A percentile compares a stretch with the other conserved stretches of the same genome.
These are phyloP conservation scores for Fusarium coicis DNA, from an alignment of 2,329 filamentous ascomycete species.

Conservation along the genomic window DNA sequence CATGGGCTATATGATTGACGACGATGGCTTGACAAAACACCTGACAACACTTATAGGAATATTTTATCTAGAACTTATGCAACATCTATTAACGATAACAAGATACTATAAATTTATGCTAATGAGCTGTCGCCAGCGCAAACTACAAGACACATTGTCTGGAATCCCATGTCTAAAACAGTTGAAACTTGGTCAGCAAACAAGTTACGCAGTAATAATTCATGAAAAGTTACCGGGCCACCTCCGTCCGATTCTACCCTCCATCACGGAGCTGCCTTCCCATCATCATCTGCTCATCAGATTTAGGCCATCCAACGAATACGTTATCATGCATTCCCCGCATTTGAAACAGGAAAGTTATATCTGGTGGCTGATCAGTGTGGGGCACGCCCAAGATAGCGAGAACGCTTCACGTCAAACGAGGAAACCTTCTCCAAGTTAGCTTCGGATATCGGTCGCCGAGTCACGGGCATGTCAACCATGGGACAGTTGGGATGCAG, in stretches of 20 bases:
- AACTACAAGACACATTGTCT: neutral
- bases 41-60: fast-evolving
- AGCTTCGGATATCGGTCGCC: neutral
- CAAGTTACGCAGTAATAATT: fast-evolving
- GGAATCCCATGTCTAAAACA: neutral
- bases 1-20: fast-evolving
- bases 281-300: neutral
- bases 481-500: fast-evolving
- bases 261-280: neutral
- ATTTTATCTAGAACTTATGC: neutral
- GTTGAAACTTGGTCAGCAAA: neutral
- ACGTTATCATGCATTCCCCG: neutral
- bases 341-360: slow-evolving; percentile 20
- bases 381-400: neutral
- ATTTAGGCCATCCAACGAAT: neutral
- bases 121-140: fast-evolving
- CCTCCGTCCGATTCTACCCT: neutral
- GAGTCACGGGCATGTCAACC: neutral
- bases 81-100: fast-evolving
- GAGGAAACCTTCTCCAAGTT: slow-evolving; percentile 14
- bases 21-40: fast-evolving
- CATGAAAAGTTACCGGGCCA: neutral
- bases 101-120: fast-evolving
- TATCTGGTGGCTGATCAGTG: slow-evolving; percentile 5
- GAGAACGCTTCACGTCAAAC: neutral